Percentiles rank a stretch among this genome's conserved stretches.
Conservation (phyloP, 1,139 yeast species). For the Suhomyces wounanorum region DNA sequence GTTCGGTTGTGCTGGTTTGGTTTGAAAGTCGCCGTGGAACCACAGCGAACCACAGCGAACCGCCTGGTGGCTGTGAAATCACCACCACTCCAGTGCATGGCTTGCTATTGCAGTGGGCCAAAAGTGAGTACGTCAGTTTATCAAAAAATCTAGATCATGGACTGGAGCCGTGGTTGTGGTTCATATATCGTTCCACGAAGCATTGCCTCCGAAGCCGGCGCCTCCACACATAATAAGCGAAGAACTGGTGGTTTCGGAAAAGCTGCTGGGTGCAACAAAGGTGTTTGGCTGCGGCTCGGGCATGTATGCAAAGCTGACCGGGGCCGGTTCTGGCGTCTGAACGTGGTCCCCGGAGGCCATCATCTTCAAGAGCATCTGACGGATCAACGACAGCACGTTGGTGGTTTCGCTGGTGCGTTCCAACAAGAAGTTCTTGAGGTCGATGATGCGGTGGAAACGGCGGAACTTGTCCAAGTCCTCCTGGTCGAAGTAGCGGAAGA, state of each 20-base stretch:
- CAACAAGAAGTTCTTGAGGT: constrained; percentile 21
- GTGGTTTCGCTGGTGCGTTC: constrained; percentile 11
- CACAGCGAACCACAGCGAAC: too few species aligned
- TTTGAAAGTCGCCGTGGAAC: too few species aligned
- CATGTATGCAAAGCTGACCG: constrained; percentile 3
- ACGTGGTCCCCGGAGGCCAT: not conserved
- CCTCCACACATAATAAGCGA: constrained; percentile 37
- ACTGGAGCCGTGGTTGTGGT: not conserved
- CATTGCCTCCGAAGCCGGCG: constrained; percentile 25
- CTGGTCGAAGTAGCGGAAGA: constrained; percentile 28
- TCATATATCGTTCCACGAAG: constrained; percentile 30
- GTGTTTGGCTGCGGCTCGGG: constrained; percentile 2
- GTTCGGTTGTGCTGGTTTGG: too few species aligned
- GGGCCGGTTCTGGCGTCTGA: not conserved
- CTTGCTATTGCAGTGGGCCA: too few species aligned
- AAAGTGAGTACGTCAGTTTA: too few species aligned
- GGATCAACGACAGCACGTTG: constrained; percentile 4
- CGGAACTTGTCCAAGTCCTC: constrained; percentile 32
- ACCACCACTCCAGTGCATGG: too few species aligned
- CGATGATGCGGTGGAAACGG: constrained; percentile 26
- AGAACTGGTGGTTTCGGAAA: constrained; percentile 19
- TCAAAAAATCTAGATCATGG: not conserved
- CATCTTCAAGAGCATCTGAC: constrained; percentile 10
- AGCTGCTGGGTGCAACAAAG: constrained; percentile 13
- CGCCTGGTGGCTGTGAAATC: too few species aligned